A percentile compares a stretch with the other conserved stretches of the same genome.
Evolutionary conservation across 768 basidiomycete genomes (phyloP).

Genomic region (Amanita molliuscula): DNA sequence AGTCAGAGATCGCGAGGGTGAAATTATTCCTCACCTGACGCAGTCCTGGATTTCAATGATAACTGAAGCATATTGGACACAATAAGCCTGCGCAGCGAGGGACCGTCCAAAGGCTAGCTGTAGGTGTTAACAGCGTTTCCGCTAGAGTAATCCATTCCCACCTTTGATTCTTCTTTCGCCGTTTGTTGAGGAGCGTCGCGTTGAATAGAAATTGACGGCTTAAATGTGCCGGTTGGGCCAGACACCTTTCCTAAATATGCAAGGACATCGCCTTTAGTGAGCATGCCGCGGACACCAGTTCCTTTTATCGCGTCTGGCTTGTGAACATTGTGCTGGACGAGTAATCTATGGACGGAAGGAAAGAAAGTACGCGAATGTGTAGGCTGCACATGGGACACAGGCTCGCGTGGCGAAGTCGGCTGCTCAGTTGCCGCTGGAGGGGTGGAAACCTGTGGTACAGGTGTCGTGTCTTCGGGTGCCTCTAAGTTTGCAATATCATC

Average conservation of each 20-base stretch:
- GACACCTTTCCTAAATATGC: constrained; percentile 78
- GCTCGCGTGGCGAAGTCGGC: constrained; percentile 18
- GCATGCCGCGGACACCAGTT: constrained; percentile 85
- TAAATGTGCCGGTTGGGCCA: constrained; percentile 66
- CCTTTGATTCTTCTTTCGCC: constrained; percentile 30
- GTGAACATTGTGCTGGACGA: constrained; percentile 52
- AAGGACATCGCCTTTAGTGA: constrained; percentile 95
- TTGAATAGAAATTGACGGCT: constrained; percentile 27
- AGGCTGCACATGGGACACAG: constrained; percentile 23
- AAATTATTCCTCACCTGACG: constrained; percentile 26
- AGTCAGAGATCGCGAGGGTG: not conserved
- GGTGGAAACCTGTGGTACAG: constrained; percentile 17
- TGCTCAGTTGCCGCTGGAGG: constrained; percentile 15
- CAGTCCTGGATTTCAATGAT: constrained; percentile 38
- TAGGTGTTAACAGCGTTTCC: not conserved
- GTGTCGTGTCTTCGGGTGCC: constrained; percentile 36
- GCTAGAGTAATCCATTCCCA: constrained; percentile 12
- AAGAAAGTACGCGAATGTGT: constrained; percentile 67
- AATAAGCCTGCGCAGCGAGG: constrained; percentile 55
- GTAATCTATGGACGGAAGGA: constrained; percentile 81
- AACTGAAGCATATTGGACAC: constrained; percentile 48
- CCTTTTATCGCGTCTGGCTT: constrained; percentile 67
- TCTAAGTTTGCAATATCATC: constrained; percentile 88
- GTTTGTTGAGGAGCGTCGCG: constrained; percentile 19
- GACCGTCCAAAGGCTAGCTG: constrained; percentile 48